Conservation (phyloP, 164 flowering plant species). For the Vitis rupestris region DNA sequence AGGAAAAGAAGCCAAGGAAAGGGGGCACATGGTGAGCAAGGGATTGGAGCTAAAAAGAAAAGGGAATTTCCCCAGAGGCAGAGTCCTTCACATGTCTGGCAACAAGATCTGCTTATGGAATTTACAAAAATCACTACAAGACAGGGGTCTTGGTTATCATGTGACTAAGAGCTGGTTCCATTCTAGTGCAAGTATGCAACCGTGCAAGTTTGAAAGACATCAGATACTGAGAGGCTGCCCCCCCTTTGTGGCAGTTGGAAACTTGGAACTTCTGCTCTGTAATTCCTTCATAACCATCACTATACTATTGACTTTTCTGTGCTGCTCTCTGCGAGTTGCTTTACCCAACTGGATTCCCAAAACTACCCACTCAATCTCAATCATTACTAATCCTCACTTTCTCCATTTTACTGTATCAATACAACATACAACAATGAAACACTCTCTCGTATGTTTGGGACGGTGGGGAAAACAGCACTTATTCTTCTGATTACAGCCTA, state of each 20-base stretch:
- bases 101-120: conserved; percentile 30
- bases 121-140: conserved; percentile 22
- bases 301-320: conserved; percentile 24
- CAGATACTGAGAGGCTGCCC: not conserved
- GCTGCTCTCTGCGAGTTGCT: conserved; percentile 2
- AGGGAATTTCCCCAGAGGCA: not conserved
- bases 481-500: too few relatives aligned
- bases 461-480: too few relatives aligned
- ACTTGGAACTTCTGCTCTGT: conserved; percentile 14
- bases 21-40: conserved; percentile 28
- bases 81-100: conserved; percentile 40
- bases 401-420: too few relatives aligned
- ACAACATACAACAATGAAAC: too few relatives aligned
- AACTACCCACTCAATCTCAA: not conserved
- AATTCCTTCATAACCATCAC: conserved; percentile 15
- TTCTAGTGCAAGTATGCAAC: conserved; percentile 15
- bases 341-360: not conserved
- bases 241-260: conserved; percentile 7
- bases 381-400: too few relatives aligned
- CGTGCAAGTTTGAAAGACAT: too few relatives aligned
- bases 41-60: conserved; percentile 19
- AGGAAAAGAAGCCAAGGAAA: not conserved
- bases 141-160: conserved; percentile 25
- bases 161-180: conserved; percentile 24
- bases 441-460: too few relatives aligned